These are phyloP conservation scores for Capsella rubella DNA, from an alignment of 441 rosid species.

Conservation along the genomic window DNA sequence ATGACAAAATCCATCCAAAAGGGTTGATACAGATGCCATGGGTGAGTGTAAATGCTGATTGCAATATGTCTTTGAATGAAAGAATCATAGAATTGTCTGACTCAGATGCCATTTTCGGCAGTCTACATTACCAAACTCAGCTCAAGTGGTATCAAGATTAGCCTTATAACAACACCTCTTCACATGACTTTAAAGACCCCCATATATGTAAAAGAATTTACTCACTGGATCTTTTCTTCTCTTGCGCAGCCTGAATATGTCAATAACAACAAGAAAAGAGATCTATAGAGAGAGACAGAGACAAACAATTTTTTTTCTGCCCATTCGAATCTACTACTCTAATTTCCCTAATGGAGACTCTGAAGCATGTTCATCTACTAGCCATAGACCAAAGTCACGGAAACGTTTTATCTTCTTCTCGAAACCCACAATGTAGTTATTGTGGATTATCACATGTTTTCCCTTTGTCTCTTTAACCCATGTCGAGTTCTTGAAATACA, in stretches of 20 bases:
- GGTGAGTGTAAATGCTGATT: neutral
- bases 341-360: constrained; percentile 26
- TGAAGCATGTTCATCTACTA: constrained; percentile 18
- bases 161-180: constrained; percentile 7
- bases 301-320: neutral
- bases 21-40: neutral
- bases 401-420: constrained; percentile 25
- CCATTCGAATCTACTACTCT: constrained; percentile 9
- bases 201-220: neutral
- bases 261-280: constrained; percentile 20
- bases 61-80: constrained; percentile 21
- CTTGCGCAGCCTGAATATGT: constrained; percentile 22
- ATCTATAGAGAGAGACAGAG: neutral
- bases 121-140: constrained; percentile 6
- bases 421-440: constrained; percentile 14
- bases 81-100: constrained; percentile 4
- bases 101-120: constrained; percentile 5
- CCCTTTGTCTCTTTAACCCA: constrained; percentile 33
- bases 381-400: constrained; percentile 29
- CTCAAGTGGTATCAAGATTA: constrained; percentile 10
- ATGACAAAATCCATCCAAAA: neutral
- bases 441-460: constrained; percentile 28
- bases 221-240: constrained; percentile 23
- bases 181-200: neutral
- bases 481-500: constrained; percentile 21